These are phyloP conservation scores for Alternaria ventricosa DNA, from an alignment of 2,329 filamentous ascomycete genomes.

Conservation along the genomic window DNA sequence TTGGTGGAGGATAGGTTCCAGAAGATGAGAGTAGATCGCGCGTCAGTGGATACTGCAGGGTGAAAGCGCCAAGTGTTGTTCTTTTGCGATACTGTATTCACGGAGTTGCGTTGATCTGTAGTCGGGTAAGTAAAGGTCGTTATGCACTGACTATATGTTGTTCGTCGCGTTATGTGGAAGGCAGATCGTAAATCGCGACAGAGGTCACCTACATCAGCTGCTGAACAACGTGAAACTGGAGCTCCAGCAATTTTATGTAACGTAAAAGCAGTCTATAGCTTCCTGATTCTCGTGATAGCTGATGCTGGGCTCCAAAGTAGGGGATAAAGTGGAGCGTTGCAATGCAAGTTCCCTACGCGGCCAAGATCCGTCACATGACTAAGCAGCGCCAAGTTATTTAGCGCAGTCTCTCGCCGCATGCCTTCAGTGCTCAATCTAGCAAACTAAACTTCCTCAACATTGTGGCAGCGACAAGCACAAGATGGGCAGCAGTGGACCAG, in stretches of 20 bases:
- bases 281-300: neutral
- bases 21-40: neutral
- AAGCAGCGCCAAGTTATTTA: constrained; percentile 16
- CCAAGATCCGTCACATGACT: constrained; percentile 12
- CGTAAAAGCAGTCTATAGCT: neutral
- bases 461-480: neutral
- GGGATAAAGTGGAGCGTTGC: constrained; percentile 17
- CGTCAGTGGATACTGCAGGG: neutral
- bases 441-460: neutral
- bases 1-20: neutral
- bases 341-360: constrained; percentile 10
- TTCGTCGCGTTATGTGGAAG: constrained; percentile 7
- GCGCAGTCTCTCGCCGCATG: neutral
- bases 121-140: constrained; percentile 8
- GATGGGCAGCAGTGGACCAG: neutral
- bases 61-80: neutral
- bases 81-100: neutral
- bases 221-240: neutral
- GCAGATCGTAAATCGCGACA: constrained; percentile 3
- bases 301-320: constrained; percentile 10
- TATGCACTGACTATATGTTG: constrained; percentile 4
- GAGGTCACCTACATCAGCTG: constrained; percentile 2
- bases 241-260: neutral
- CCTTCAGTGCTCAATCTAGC: neutral
- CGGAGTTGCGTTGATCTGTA: constrained; percentile 1